A percentile compares a stretch with the other conserved stretches of the same genome.
These are phyloP conservation scores for Gastrolobium bilobum DNA, from an alignment of 306 rosid species.

Conservation along the genomic window DNA sequence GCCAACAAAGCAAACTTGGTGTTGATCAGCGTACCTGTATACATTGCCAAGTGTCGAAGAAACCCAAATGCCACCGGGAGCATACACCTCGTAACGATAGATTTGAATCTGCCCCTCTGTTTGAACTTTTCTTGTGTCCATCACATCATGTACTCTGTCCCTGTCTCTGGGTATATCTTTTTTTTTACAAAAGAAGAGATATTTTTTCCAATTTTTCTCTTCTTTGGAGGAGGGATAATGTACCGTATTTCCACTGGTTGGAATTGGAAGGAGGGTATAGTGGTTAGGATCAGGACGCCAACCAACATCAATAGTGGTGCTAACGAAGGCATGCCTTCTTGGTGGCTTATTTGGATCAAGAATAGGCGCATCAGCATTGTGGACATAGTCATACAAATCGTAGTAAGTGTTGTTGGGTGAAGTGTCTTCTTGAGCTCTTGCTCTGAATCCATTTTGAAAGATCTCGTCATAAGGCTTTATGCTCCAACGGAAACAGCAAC, in stretches of 20 bases:
- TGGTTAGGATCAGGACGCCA: neutral
- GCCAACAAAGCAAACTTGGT: conserved; percentile 24
- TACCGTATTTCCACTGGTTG: too few species aligned
- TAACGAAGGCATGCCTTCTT: conserved; percentile 5
- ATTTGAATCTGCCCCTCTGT: neutral
- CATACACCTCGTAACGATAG: conserved; percentile 34
- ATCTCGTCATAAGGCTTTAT: neutral
- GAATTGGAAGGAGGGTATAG: too few species aligned
- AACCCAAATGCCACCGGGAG: conserved; percentile 46
- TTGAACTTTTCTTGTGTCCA: too few species aligned
- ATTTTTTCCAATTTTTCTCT: too few species aligned
- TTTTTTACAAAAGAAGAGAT: too few species aligned
- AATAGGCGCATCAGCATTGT: conserved; percentile 1
- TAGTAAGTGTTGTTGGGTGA: neutral
- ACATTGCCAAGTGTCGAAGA: neutral
- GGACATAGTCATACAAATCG: neutral
- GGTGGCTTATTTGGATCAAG: neutral
- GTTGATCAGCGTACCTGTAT: neutral
- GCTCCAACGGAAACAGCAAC: conserved; percentile 5
- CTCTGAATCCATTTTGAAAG: conserved; percentile 16
- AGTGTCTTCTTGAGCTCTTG: neutral
- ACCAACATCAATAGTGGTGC: neutral
- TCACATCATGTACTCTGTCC: too few species aligned
- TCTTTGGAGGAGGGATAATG: too few species aligned
- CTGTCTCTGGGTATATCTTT: too few species aligned